These are phyloP conservation scores for Lumnitzera racemosa DNA, from an alignment of 345 rosid genomes.

Conservation along the genomic window DNA sequence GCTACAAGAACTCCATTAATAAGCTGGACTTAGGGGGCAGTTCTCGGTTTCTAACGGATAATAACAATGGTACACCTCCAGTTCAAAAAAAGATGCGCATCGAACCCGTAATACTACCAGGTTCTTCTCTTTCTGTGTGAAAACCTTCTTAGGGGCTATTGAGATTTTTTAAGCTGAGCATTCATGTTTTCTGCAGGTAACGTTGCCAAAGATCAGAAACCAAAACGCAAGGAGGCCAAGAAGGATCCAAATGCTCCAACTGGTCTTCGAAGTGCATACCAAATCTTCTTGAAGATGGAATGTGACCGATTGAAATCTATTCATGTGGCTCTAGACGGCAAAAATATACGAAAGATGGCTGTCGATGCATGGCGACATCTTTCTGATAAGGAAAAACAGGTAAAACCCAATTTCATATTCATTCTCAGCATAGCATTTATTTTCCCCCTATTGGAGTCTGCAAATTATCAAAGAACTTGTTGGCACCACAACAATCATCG, in stretches of 20 bases:
- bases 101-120: background rate
- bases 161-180: too few species aligned
- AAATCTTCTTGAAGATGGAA: conserved; percentile 12
- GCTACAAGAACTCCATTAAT: too few species aligned
- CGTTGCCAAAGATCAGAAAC: background rate
- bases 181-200: background rate
- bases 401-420: background rate
- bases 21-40: background rate
- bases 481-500: too few species aligned
- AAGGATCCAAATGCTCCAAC: conserved; percentile 7
- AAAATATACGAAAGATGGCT: conserved; percentile 3
- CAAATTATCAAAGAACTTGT: background rate
- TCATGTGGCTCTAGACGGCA: conserved; percentile 4
- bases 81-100: too few species aligned
- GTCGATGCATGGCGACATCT: conserved; percentile 11
- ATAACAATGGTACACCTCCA: background rate
- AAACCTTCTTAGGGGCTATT: too few species aligned
- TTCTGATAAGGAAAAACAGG: conserved; percentile 5
- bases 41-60: background rate
- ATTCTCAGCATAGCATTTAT: background rate
- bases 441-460: background rate
- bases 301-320: conserved; percentile 7
- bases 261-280: conserved; percentile 3
- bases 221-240: background rate
- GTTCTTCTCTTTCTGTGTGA: background rate